A percentile compares a stretch with the other conserved stretches of the same genome.
phyloP scores from a whole-genome alignment of 768 basidiomycete genomes.

The Favolaschia claudopus region DNA sequence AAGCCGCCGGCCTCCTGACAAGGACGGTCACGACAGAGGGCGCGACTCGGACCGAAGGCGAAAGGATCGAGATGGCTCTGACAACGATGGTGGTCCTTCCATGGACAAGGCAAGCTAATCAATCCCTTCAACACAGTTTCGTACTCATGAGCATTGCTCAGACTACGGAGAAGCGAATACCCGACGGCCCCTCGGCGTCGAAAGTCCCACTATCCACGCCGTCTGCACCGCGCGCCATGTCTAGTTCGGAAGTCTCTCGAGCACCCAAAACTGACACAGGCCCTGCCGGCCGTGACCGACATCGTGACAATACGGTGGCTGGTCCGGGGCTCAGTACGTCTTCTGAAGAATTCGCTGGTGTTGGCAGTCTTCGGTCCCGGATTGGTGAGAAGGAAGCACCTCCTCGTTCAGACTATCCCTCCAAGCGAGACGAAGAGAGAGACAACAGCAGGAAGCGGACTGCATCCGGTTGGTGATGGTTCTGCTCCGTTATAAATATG shows the following conservation, averaged over 20 bases:
- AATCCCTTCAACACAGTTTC: neutral
- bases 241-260: conserved; percentile 52
- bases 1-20: conserved; percentile 68
- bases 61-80: conserved; percentile 66
- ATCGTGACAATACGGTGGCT: conserved; percentile 34
- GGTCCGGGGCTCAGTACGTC: no score
- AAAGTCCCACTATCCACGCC: conserved; percentile 67
- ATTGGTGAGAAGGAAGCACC: conserved; percentile 67
- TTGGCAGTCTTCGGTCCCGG: conserved; percentile 59
- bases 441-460: conserved; percentile 77
- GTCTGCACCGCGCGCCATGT: conserved; percentile 78
- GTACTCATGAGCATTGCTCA: conserved; percentile 31
- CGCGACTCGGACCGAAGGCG: conserved; percentile 75
- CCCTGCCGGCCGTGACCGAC: conserved; percentile 46
- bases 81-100: conserved; percentile 54
- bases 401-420: conserved; percentile 50
- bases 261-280: conserved; percentile 48
- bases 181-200: conserved; percentile 55
- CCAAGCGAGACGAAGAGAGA: conserved; percentile 68
- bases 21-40: conserved; percentile 70
- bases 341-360: no score
- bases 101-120: conserved; percentile 65
- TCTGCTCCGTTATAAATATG: neutral
- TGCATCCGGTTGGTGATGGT: conserved; percentile 60
- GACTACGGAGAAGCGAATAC: conserved; percentile 62